phyloP scores from a whole-genome alignment of 768 basidiomycete genomes.

The Termitomyces sp. region DNA sequence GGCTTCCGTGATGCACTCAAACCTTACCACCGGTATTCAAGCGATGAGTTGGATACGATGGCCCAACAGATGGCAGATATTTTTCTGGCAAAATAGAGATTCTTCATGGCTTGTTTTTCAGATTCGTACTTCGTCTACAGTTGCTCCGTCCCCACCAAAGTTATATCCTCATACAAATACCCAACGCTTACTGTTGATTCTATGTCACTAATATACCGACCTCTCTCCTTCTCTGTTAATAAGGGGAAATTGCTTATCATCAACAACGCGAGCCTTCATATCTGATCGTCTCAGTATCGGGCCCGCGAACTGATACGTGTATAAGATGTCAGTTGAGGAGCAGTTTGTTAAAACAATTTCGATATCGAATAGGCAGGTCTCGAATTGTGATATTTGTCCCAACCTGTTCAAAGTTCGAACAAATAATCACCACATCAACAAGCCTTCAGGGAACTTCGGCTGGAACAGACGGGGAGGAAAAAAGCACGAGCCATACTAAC shows the following conservation, averaged over 20 bases:
- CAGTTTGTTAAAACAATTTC: too few species aligned
- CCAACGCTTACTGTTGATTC: background rate
- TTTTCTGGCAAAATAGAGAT: background rate
- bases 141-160: background rate
- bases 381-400: too few species aligned
- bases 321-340: too few species aligned
- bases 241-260: background rate
- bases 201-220: too few species aligned
- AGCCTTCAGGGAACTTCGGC: too few species aligned
- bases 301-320: too few species aligned
- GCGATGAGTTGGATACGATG: background rate
- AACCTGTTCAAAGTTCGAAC: too few species aligned
- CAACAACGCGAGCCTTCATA: background rate
- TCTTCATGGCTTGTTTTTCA: background rate
- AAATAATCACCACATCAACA: too few species aligned
- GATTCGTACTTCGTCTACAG: background rate
- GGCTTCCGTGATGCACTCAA: constrained; percentile 6
- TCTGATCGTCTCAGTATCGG: background rate
- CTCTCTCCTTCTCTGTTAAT: background rate
- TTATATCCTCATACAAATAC: background rate
- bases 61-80: background rate
- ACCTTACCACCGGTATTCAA: background rate
- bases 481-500: too few species aligned
- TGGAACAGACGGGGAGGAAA: too few species aligned
- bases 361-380: too few species aligned